Conservation (phyloP, 495 filamentous ascomycete genomes). For the Hyaloscypha finlandica region DNA sequence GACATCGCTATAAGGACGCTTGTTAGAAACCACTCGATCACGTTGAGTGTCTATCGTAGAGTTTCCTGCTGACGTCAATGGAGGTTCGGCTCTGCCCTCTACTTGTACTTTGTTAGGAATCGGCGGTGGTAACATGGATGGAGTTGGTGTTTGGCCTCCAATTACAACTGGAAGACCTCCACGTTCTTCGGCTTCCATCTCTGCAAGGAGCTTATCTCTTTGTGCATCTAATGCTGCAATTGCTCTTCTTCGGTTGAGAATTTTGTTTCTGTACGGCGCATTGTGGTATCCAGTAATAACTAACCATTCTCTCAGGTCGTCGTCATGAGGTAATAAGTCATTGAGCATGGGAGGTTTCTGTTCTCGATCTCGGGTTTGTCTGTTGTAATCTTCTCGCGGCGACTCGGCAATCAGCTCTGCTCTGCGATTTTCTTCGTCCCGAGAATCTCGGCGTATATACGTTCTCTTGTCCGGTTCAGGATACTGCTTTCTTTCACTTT, state of each 20-base stretch:
- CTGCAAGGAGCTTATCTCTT: slow-evolving; percentile 40
- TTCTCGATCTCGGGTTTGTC: not conserved
- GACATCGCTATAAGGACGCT: slow-evolving; percentile 25
- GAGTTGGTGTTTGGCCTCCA: slow-evolving; percentile 17
- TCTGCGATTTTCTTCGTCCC: slow-evolving; percentile 24
- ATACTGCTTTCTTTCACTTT: slow-evolving; percentile 20
- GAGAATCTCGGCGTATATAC: slow-evolving; percentile 3
- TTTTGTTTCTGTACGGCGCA: slow-evolving; percentile 45
- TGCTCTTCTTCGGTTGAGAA: slow-evolving; percentile 47
- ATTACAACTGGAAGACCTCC: slow-evolving; percentile 25
- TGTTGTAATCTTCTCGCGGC: slow-evolving; percentile 15
- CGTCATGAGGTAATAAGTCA: slow-evolving; percentile 29
- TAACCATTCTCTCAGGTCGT: slow-evolving; percentile 61
- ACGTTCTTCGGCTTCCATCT: slow-evolving; percentile 35
- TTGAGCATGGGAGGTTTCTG: slow-evolving; percentile 15
- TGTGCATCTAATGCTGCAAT: slow-evolving; percentile 45
- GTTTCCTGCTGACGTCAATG: slow-evolving; percentile 24
- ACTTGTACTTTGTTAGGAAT: slow-evolving; percentile 14
- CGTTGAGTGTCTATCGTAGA: slow-evolving; percentile 4
- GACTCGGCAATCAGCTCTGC: not conserved
- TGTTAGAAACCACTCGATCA: slow-evolving; percentile 22
- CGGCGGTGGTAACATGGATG: slow-evolving; percentile 26
- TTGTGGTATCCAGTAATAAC: slow-evolving; percentile 61
- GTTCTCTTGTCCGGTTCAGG: slow-evolving; percentile 4
- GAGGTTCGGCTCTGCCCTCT: slow-evolving; percentile 7